Base-by-base conservation (phyloP, 176 grass and related monocot genomes). In the Carex littledalei region DNA sequence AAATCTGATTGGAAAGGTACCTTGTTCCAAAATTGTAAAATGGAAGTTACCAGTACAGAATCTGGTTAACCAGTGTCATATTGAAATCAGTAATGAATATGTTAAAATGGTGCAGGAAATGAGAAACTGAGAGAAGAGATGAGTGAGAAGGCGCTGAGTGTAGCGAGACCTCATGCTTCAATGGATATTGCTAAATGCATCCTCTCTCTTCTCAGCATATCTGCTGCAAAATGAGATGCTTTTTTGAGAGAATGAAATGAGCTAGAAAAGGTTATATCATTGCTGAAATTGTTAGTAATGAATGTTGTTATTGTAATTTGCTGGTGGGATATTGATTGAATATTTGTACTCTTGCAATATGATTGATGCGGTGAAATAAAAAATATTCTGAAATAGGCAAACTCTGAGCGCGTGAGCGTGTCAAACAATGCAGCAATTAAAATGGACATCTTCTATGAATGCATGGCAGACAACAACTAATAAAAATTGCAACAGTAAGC, bases 121-220 rank as follows among this genome's bases (percentile, higher is more conserved):
- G 89, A 88, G 52, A 92, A 86, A 72, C 78, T 97, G 77, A 94
- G 90, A 91, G 81, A 90, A 79, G 94, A 94, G 65, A 97, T 97
- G 85, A 89, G 88, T 55, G 84, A 89, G 71, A 97, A 92, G 90
- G 94, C 94, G 84, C 58, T 91, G 57, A 88, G 77, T 81, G 88
- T 82, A 80, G 59, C 94, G 43, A 89, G 75, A 67, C 94, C 92
- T 37, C 66, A 92, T 89, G 81, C 94, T 78, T 92, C 92, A 1
- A 79, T 84, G 87, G 76, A 94, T 78, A 92, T 97, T 85, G 90
- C 88, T 79, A 54, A 78, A 85, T 88, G 90, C 77, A 92, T 97
- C 34, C 83, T 88, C 75, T 89, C 88, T 5, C 64, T 97, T 69
- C 52, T 97, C 75, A 85, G 84, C 49, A 12, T 74, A 78, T 64